Percentiles rank a stretch among this genome's conserved stretches.
These are phyloP conservation scores for Zhuliangozyma blackwelliae DNA, from an alignment of 1,139 yeast genomes.

Conservation along the genomic window DNA sequence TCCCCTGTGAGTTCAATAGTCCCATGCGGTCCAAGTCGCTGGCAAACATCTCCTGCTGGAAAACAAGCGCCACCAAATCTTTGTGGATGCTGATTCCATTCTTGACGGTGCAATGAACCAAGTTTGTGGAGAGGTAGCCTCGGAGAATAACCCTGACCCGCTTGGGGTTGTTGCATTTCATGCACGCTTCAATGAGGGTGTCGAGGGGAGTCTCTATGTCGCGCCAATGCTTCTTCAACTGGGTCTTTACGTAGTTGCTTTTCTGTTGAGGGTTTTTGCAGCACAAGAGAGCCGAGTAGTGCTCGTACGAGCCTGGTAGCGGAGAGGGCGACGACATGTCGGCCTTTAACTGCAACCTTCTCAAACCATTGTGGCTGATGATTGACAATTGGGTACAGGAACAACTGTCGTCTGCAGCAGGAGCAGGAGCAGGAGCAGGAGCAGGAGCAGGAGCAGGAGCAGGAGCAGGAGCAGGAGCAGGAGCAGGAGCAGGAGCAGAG, in stretches of 20 bases:
- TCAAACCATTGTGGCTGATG: constrained; percentile 16
- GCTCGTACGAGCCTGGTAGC: constrained; percentile 12
- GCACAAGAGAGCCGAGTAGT: constrained; percentile 4
- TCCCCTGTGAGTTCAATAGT: constrained; percentile 23
- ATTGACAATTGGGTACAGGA: no score
- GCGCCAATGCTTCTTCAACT: not conserved
- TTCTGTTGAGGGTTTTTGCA: not conserved
- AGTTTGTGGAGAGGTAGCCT: constrained; percentile 16
- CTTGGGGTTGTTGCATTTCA: not conserved
- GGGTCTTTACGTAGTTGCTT: not conserved
- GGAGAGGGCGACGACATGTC: constrained; percentile 13
- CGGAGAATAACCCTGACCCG: constrained; percentile 7
- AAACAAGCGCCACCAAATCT: constrained; percentile 29
- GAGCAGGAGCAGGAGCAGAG: no score
- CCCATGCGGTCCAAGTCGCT: constrained; percentile 25
- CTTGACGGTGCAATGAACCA: constrained; percentile 16
- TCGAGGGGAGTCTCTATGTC: not conserved
- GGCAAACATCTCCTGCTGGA: constrained; percentile 28
- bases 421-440: not conserved
- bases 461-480: not conserved
- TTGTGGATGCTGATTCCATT: constrained; percentile 17
- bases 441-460: not conserved
- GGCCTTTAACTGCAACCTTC: constrained; percentile 19
- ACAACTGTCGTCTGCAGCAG: not conserved
- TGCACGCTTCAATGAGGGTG: not conserved